Conservation (phyloP, 495 filamentous ascomycete genomes). For the Penicillium paxilli region DNA sequence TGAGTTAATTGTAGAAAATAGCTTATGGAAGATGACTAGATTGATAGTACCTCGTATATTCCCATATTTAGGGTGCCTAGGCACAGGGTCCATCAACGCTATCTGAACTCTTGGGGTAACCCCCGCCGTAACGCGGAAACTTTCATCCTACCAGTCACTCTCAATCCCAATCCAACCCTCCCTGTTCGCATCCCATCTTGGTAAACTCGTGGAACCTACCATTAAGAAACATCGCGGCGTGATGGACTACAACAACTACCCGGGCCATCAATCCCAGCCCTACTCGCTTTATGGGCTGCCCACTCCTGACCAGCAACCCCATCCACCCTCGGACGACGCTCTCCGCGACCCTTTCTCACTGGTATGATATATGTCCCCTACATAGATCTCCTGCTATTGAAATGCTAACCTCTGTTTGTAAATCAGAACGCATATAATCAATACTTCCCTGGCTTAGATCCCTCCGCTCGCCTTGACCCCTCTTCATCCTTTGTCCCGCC, state of each 20-base stretch:
- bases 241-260: constrained; percentile 47
- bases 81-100: not conserved
- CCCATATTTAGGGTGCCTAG: too few relatives aligned
- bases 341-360: constrained; percentile 30
- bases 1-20: too few relatives aligned
- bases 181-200: not conserved
- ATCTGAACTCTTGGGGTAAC: constrained; percentile 3
- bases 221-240: not conserved
- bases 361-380: constrained; percentile 14
- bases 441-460: constrained; percentile 41
- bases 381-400: not conserved
- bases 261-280: constrained; percentile 30
- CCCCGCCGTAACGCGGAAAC: constrained; percentile 3
- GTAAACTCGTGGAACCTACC: constrained; percentile 2
- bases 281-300: constrained; percentile 41
- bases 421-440: constrained; percentile 25
- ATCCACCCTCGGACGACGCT: constrained; percentile 22
- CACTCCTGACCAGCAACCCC: constrained; percentile 35
- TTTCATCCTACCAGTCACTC: not conserved
- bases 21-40: too few relatives aligned
- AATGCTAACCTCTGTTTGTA: not conserved
- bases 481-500: constrained; percentile 33
- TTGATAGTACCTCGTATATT: too few relatives aligned
- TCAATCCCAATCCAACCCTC: not conserved
- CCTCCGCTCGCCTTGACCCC: constrained; percentile 34